Base-by-base conservation (phyloP, 108 stramenopile genomes). In the Cyclotella choctawhatcheeana region DNA sequence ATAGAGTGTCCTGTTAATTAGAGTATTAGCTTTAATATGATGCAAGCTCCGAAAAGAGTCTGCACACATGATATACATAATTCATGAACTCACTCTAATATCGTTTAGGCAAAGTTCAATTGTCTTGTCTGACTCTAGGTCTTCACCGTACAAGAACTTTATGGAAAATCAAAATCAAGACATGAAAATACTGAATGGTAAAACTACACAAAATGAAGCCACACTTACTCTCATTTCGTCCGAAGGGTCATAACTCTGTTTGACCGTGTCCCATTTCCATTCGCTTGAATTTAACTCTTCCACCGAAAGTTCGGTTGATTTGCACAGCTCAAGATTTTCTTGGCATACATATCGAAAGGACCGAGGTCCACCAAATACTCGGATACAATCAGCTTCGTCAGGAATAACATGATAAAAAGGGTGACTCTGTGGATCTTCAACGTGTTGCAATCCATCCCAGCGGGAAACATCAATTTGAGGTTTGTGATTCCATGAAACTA, bases 361-460 rank as follows among this genome's bases (percentile, higher is more conserved):
- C 51, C 90, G 83, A 43, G 85, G 83, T 0, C 71, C 81, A 20
- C 89, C 92, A 69, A 93, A 93, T 27, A 82, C 87, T 30, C 71
- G 43, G 24, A 88, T 81, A 48, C 85, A 85, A 68, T 94, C 90
- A 55, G 75, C 65, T 20, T 65, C 67, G 77, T 94, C 89, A 18
- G 90, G 86, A 60, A 84, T 65, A 34, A 94, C 67, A 37, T 89
- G 89, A 76, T 92, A 94, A 64, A 92, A 92, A 13, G 93, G 93
- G 54, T 86, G 74, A 27, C 86, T 64, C 27, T 85, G 69, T 5
- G 90, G 86, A 82, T 90, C 81, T 27, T 82, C 70, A 26, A 94
- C 73, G 48, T 82, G 69, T 66, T 72, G 74, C 26, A 91, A 64
- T n/a, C 90, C 93, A 63, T 94, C 90, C 93, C 93, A 94, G 3